Base-by-base conservation (phyloP, 768 basidiomycete species). In the Coprinopsis cinerea region DNA sequence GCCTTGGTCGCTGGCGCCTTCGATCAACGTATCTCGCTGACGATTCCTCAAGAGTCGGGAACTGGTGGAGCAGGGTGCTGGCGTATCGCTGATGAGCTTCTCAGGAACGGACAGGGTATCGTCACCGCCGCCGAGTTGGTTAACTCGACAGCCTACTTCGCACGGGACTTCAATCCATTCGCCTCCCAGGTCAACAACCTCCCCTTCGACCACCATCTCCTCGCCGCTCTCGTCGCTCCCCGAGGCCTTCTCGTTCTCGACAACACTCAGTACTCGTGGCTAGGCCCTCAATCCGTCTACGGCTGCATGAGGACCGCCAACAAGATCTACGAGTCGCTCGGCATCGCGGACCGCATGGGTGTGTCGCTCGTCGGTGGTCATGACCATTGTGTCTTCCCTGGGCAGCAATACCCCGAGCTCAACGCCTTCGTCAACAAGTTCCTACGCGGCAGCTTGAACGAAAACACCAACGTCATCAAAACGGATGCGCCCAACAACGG, bases 1-100 rank as follows among this genome's bases (percentile, higher is more conserved):
- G 78, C 79, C 0, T 66, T 80, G 32, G 69, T 79, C 44, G 78
- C 74, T 25, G 79, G 79, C n/a, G 81, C 78, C n/a, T 78, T 81
- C 57, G 79, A 82, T 50, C 59, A 66, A 0, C 77, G 79, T 45
- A 75, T 82, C 53, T 74, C 74, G 4, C 67, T 82, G 51, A 81
- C 79, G 5, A 77, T 82, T 53, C 77, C 79, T 3, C 78, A 80
- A 59, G 79, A 82, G 62, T 79, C 78, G 10, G 81, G 81, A 7
- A 76, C 77, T 11, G 79, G 81, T 42, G 79, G 81, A 3, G 72
- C 70, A 23, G 74, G 73, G 15, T 77, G 73, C 64, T 82, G 79
- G 79, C 73, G 79, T 27, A 66, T 82, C 48, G 78, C 77, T n/a
- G 69, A 75, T 54, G 70, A 57, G 40, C 70, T 77, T 67, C 61